These are phyloP conservation scores for Eurotiales sp. DNA, from an alignment of 2,329 filamentous ascomycete species.

Conservation along the genomic window DNA sequence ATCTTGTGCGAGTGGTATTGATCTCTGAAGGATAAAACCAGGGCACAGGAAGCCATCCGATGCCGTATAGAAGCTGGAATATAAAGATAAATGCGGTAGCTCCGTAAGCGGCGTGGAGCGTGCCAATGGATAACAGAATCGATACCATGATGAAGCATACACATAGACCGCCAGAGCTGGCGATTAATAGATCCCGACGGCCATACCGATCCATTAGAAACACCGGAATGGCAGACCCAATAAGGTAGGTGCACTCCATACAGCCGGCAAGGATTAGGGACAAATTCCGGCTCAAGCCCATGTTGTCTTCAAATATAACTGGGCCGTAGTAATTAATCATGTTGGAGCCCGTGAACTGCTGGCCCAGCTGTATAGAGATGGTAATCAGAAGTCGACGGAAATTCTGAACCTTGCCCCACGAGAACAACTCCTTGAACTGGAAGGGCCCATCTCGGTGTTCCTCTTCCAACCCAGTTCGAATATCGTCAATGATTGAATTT, in stretches of 20 bases:
- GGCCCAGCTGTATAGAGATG: slow-evolving; percentile 32
- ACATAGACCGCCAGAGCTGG: slow-evolving; percentile 39
- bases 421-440: slow-evolving; percentile 33
- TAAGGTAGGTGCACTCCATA: slow-evolving; percentile 37
- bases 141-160: slow-evolving; percentile 43
- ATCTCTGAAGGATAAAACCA: slow-evolving; percentile 45
- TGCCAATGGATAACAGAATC: slow-evolving; percentile 35
- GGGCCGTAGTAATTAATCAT: slow-evolving; percentile 43
- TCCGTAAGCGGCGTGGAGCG: slow-evolving; percentile 33
- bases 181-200: slow-evolving; percentile 39
- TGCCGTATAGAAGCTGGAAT: slow-evolving; percentile 44
- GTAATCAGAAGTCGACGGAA: slow-evolving; percentile 32
- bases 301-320: slow-evolving; percentile 36
- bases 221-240: slow-evolving; percentile 39
- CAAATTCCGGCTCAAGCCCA: slow-evolving; percentile 44
- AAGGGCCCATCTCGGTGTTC: slow-evolving; percentile 31
- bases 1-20: slow-evolving; percentile 39
- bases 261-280: slow-evolving; percentile 52
- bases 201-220: slow-evolving; percentile 37
- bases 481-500: slow-evolving; percentile 34
- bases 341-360: slow-evolving; percentile 36
- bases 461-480: slow-evolving; percentile 31
- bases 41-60: slow-evolving; percentile 43
- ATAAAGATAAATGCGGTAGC: slow-evolving; percentile 45
- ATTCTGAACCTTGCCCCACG: slow-evolving; percentile 29